Conservation (phyloP, 2,329 filamentous ascomycete genomes). For the Fragosphaeria purpurea region DNA sequence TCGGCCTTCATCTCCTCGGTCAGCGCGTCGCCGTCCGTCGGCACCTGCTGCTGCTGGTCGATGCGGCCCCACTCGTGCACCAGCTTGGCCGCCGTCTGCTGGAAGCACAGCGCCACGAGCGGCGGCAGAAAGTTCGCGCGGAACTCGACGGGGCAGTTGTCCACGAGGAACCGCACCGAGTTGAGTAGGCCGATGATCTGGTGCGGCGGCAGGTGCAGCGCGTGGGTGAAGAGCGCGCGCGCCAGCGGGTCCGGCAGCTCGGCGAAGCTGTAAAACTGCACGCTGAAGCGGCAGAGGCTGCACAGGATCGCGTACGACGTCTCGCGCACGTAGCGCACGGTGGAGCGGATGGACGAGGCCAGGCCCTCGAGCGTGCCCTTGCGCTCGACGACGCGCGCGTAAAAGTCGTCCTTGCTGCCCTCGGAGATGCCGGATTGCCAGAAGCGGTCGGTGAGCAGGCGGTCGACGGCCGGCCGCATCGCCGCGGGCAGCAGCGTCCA, state of each 20-base stretch:
- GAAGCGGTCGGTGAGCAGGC: slow-evolving; percentile 86
- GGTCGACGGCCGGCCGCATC: slow-evolving; percentile 65
- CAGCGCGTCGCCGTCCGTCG: slow-evolving; percentile 64
- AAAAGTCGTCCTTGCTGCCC: slow-evolving; percentile 94
- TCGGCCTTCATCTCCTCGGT: slow-evolving; percentile 98
- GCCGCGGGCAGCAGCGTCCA: slow-evolving; percentile 71
- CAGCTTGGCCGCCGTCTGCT: slow-evolving; percentile 80
- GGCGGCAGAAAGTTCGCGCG: slow-evolving; percentile 75
- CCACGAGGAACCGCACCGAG: slow-evolving; percentile 76
- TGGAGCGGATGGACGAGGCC: slow-evolving; percentile 82
- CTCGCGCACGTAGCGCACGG: slow-evolving; percentile 81
- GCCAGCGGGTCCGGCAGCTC: slow-evolving; percentile 77
- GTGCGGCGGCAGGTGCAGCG: slow-evolving; percentile 75
- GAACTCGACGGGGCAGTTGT: slow-evolving; percentile 76
- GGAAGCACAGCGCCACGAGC: slow-evolving; percentile 71
- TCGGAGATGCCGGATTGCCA: slow-evolving; percentile 97
- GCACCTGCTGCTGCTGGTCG: slow-evolving; percentile 49
- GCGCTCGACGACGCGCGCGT: slow-evolving; percentile 79
- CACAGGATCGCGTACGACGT: slow-evolving; percentile 91
- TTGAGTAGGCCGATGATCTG: slow-evolving; percentile 92
- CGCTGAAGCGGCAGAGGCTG: slow-evolving; percentile 78
- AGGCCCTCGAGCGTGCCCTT: slow-evolving; percentile 87
- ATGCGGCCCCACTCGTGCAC: slow-evolving; percentile 78
- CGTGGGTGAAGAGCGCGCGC: slow-evolving; percentile 73
- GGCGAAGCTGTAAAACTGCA: slow-evolving; percentile 81